Conservation (phyloP, 306 rosid genomes). For the Medicago ruthenica region DNA sequence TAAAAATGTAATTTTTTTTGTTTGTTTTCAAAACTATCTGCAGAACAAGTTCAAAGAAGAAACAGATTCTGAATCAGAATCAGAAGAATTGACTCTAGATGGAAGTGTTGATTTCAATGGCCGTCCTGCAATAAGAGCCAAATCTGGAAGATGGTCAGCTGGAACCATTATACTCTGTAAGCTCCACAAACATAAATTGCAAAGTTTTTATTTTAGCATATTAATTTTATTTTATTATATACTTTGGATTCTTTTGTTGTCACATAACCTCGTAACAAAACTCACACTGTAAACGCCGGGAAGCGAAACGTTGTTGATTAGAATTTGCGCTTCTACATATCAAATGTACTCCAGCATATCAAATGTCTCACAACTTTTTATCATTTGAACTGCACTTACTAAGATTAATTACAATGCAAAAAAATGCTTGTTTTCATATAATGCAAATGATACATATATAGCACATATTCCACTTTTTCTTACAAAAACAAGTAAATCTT, state of each 20-base stretch:
- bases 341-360: no score
- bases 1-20: not conserved
- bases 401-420: no score
- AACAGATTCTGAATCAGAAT: conserved; percentile 39
- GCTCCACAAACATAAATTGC: conserved; percentile 28
- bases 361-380: no score
- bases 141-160: conserved; percentile 93
- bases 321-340: no score
- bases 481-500: conserved; percentile 9
- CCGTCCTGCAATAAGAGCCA: conserved; percentile 76
- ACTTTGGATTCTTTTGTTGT: no score
- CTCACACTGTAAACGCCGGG: no score
- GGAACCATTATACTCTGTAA: conserved; percentile 90
- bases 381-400: no score
- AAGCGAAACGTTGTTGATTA: no score
- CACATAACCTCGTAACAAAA: no score
- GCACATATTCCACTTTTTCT: not conserved
- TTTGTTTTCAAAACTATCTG: not conserved
- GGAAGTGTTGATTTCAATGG: conserved; percentile 85
- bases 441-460: not conserved
- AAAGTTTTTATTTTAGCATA: not conserved
- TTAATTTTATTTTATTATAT: not conserved
- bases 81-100: conserved; percentile 75
- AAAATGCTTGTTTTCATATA: not conserved
- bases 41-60: conserved; percentile 65